A percentile compares a stretch with the other conserved stretches of the same genome.
Conservation (phyloP, 2,329 filamentous ascomycete species). For the Claviceps monticola region DNA sequence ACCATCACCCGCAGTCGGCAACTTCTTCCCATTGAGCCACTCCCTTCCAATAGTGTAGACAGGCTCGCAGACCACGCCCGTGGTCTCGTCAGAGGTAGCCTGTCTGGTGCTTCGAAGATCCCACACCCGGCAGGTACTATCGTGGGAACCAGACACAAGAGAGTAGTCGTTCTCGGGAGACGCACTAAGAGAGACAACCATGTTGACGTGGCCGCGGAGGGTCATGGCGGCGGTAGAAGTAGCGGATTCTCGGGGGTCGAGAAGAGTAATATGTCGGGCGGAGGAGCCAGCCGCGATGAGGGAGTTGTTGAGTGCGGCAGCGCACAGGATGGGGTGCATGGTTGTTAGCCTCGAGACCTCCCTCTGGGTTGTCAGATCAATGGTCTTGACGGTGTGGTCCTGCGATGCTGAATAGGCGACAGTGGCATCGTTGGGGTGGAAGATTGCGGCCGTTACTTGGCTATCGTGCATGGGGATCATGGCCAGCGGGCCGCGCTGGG, state of each 20-base stretch:
- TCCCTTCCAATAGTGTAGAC: slow-evolving; percentile 66
- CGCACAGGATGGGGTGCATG: slow-evolving; percentile 67
- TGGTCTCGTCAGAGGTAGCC: slow-evolving; percentile 44
- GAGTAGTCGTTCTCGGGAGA: slow-evolving; percentile 58
- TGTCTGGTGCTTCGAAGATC: slow-evolving; percentile 63
- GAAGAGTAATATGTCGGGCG: slow-evolving; percentile 77
- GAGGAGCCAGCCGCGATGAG: slow-evolving; percentile 63
- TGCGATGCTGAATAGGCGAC: slow-evolving; percentile 85
- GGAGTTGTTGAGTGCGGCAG: slow-evolving; percentile 56
- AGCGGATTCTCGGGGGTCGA: slow-evolving; percentile 74
- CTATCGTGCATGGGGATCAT: slow-evolving; percentile 59
- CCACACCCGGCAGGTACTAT: slow-evolving; percentile 89
- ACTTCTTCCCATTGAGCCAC: slow-evolving; percentile 50
- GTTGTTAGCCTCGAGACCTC: slow-evolving; percentile 75
- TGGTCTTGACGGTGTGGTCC: slow-evolving; percentile 82
- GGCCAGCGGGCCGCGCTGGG: slow-evolving; percentile 68
- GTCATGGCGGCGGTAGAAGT: slow-evolving; percentile 72
- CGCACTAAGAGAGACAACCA: slow-evolving; percentile 36
- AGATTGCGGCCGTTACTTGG: slow-evolving; percentile 65
- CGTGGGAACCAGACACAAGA: slow-evolving; percentile 81
- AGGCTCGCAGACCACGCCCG: slow-evolving; percentile 54
- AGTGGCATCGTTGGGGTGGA: slow-evolving; percentile 72
- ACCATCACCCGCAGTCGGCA: slow-evolving; percentile 60
- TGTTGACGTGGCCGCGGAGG: slow-evolving; percentile 78
- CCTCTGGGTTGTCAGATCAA: slow-evolving; percentile 71